Evolutionary conservation across 495 filamentous ascomycete genomes (phyloP).

Genomic region (Copromyces sp.): DNA sequence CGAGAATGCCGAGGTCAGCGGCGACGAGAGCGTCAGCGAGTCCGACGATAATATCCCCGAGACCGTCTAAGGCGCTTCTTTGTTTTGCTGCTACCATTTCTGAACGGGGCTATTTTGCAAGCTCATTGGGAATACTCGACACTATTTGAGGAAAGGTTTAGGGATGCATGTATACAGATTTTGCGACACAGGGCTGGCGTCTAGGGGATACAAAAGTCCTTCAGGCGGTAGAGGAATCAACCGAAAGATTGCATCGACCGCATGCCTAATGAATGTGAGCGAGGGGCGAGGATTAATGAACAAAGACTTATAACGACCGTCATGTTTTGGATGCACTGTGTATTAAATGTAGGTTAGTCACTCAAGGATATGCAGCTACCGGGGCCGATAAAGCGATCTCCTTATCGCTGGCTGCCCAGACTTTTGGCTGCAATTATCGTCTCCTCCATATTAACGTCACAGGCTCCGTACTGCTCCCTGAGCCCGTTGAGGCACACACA

Average conservation of each 20-base stretch:
- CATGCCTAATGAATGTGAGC: not conserved
- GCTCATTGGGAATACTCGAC: not conserved
- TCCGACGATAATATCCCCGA: conserved; percentile 66
- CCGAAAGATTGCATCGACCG: not conserved
- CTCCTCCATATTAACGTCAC: not conserved
- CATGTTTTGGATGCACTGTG: not conserved
- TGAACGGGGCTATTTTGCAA: not conserved
- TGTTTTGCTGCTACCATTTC: not conserved
- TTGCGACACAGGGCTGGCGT: conserved; percentile 8
- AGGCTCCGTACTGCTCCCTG: not conserved
- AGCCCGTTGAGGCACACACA: not conserved
- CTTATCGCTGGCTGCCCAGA: not conserved
- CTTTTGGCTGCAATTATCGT: not conserved
- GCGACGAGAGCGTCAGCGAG: conserved; percentile 88
- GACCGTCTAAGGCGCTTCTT: conserved; percentile 25
- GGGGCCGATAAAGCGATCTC: not conserved
- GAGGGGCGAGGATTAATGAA: not conserved
- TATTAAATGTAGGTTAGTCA: not conserved
- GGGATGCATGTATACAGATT: conserved; percentile 1
- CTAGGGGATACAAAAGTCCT: conserved; percentile 11
- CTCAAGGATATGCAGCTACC: not conserved
- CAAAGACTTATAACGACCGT: not conserved
- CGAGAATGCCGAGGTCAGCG: conserved; percentile 93
- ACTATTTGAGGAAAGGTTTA: not conserved
- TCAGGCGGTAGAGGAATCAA: conserved; percentile 7